Percentiles rank a stretch among this genome's conserved stretches.
These are phyloP conservation scores for Blastocystis sp. DNA, from an alignment of 352 stramenopile species.

Conservation along the genomic window DNA sequence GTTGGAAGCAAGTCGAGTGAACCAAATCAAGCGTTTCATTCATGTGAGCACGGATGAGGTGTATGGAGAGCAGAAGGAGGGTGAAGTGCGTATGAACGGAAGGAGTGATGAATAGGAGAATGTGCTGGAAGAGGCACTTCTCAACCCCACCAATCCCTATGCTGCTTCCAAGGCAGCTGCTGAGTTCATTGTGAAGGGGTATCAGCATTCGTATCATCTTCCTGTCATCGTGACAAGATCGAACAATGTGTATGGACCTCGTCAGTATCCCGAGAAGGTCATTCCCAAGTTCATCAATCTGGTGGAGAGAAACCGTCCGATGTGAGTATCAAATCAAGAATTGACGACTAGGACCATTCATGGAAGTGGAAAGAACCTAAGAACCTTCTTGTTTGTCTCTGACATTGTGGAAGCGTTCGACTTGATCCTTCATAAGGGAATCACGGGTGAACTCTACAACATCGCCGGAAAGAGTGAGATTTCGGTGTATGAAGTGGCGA, in stretches of 20 bases:
- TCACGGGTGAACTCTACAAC: slow-evolving; percentile 90
- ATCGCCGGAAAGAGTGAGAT: slow-evolving; percentile 86
- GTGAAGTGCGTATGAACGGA: neutral
- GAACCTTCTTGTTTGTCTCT: slow-evolving; percentile 93
- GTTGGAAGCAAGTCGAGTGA: slow-evolving; percentile 87
- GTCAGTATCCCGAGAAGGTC: slow-evolving; percentile 97
- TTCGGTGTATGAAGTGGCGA: slow-evolving; percentile 81
- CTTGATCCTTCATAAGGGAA: slow-evolving; percentile 87
- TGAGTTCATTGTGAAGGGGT: slow-evolving; percentile 93
- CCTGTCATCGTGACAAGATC: slow-evolving; percentile 93
- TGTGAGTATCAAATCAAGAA: neutral
- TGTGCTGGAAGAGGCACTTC: slow-evolving; percentile 70
- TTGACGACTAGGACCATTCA: slow-evolving; percentile 85
- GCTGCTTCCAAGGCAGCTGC: slow-evolving; percentile 93
- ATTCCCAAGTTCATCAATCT: slow-evolving; percentile 96
- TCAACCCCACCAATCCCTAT: slow-evolving; percentile 94
- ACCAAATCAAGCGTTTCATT: slow-evolving; percentile 88
- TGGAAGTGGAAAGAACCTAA: slow-evolving; percentile 88
- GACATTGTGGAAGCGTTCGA: slow-evolving; percentile 94
- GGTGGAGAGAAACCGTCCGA: neutral
- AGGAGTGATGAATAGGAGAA: neutral
- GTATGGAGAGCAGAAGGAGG: slow-evolving; percentile 83
- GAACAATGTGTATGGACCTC: slow-evolving; percentile 97
- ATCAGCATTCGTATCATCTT: slow-evolving; percentile 87
- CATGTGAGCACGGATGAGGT: slow-evolving; percentile 97